Evolutionary conservation across 148 eudicot species (phyloP).

Genomic region (Fagopyrum homotropicum): DNA sequence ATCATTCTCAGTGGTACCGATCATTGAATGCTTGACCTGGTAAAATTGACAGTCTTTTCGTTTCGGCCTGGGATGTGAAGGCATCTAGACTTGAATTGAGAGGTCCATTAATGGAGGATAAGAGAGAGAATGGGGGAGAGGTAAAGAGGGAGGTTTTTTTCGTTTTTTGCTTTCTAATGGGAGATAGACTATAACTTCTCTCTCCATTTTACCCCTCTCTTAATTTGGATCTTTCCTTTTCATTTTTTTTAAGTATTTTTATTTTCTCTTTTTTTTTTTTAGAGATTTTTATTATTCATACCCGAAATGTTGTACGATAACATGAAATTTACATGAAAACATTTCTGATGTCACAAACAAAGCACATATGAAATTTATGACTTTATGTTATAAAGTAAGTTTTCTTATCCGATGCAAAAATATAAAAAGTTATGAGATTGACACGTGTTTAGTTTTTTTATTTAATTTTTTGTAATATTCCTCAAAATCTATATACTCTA

Average conservation of each 20-base stretch:
- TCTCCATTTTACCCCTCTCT: background rate
- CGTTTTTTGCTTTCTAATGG: slow-evolving; percentile 4
- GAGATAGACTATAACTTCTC: slow-evolving; percentile 6
- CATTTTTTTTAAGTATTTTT: background rate
- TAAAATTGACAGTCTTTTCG: slow-evolving; percentile 14
- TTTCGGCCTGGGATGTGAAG: background rate
- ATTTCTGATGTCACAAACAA: no score
- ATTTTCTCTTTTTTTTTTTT: background rate
- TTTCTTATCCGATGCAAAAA: no score
- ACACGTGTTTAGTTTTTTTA: no score
- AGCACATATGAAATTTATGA: no score
- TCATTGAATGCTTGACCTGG: background rate
- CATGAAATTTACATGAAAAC: no score
- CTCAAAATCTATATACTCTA: no score
- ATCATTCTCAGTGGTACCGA: background rate
- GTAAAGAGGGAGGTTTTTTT: slow-evolving; percentile 13
- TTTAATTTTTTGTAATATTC: no score
- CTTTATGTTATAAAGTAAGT: no score
- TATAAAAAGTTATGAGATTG: no score
- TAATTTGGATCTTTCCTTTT: background rate
- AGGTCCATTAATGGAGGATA: slow-evolving; percentile 22
- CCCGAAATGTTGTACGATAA: no score
- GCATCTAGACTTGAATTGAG: slow-evolving; percentile 11
- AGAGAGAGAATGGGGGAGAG: slow-evolving; percentile 10
- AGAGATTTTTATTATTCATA: no score